Evolutionary conservation across 73 alveolate species (phyloP).

Genomic region (Paramecium biaurelia): DNA sequence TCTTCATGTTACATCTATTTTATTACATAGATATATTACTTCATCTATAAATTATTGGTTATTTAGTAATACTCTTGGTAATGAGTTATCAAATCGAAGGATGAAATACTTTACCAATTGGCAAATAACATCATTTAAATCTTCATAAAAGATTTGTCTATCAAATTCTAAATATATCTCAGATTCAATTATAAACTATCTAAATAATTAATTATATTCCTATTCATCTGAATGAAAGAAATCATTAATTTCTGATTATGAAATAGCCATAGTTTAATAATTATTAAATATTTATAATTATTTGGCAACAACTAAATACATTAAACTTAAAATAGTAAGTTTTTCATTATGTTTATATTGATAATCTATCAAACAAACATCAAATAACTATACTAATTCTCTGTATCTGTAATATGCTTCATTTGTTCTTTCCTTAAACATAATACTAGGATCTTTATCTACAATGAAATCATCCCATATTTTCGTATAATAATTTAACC

Average conservation of each 20-base stretch:
- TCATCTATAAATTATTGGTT: background rate
- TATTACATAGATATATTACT: background rate
- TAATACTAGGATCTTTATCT: background rate
- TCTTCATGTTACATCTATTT: background rate
- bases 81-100: background rate
- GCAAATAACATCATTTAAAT: background rate
- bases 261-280: background rate
- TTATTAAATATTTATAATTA: background rate
- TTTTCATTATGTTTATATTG: background rate
- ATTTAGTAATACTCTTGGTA: slow-evolving; percentile 3
- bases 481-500: slow-evolving; percentile 6
- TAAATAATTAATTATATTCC: background rate
- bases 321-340: background rate
- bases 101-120: background rate
- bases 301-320: background rate
- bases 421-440: slow-evolving; percentile 21
- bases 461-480: background rate
- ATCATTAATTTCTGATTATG: background rate
- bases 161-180: background rate
- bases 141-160: background rate
- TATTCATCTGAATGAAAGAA: background rate
- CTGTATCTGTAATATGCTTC: slow-evolving; percentile 1
- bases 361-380: slow-evolving; percentile 10
- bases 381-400: background rate
- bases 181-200: background rate